Conservation (phyloP, 805 yeast genomes). For the Myxozyma sirexii region DNA sequence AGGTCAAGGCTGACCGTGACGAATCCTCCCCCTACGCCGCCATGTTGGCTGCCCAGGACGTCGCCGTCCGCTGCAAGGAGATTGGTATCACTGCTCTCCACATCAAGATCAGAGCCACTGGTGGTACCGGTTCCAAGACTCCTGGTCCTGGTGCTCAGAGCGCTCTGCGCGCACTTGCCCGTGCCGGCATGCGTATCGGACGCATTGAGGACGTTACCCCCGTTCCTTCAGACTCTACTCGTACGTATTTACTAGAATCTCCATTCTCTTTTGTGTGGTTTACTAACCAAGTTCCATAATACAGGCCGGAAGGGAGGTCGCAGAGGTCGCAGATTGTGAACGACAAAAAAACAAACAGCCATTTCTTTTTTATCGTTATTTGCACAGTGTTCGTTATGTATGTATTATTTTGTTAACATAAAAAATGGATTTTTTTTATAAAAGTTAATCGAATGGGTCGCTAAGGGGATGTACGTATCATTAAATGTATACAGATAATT, state of each 20-base stretch:
- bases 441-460: conserved; percentile 1
- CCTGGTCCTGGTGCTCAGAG: conserved; percentile 95
- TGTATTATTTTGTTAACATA: conserved; percentile 18
- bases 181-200: conserved; percentile 99
- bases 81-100: conserved; percentile 99
- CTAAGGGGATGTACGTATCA: neutral
- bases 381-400: conserved; percentile 10
- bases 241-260: too few species aligned
- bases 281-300: conserved; percentile 2
- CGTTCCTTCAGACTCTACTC: conserved; percentile 99
- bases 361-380: conserved; percentile 1
- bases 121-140: conserved; percentile 99
- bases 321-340: conserved; percentile 99
- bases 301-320: conserved; percentile 93
- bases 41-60: conserved; percentile 99
- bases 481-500: neutral
- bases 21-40: conserved; percentile 99
- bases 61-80: conserved; percentile 98
- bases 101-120: conserved; percentile 99
- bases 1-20: conserved; percentile 99
- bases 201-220: conserved; percentile 99
- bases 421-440: conserved; percentile 12
- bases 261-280: too few species aligned
- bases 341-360: neutral
- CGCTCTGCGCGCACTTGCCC: conserved; percentile 95